Evolutionary conservation across 306 rosid genomes (phyloP).

Genomic region (Psophocarpus tetragonolobus): DNA sequence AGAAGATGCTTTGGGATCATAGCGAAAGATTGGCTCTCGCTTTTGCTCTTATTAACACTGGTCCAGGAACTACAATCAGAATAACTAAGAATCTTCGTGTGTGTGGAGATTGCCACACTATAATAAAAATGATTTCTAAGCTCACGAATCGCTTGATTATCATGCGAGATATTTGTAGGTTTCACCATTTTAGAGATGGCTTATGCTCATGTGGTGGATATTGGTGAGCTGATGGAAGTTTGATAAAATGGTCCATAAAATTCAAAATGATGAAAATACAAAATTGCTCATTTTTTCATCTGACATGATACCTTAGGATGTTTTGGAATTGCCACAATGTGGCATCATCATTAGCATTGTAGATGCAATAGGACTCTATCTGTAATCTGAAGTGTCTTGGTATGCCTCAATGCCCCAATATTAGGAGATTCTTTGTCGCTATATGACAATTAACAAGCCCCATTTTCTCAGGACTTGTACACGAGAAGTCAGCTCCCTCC

Average conservation of each 20-base stretch:
- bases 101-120: slow-evolving; percentile 61
- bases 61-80: slow-evolving; percentile 53
- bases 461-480: background rate
- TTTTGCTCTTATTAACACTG: slow-evolving; percentile 53
- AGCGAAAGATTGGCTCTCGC: slow-evolving; percentile 66
- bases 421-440: background rate
- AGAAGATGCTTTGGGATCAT: slow-evolving; percentile 69
- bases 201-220: slow-evolving; percentile 62
- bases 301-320: background rate
- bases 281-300: background rate
- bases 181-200: slow-evolving; percentile 59
- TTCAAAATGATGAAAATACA: background rate
- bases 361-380: background rate
- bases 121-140: slow-evolving; percentile 54
- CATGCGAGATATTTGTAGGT: slow-evolving; percentile 61
- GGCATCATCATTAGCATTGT: background rate
- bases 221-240: slow-evolving; percentile 46
- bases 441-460: background rate
- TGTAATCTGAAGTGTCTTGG: background rate
- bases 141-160: slow-evolving; percentile 47
- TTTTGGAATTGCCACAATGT: background rate
- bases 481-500: background rate
- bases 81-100: slow-evolving; percentile 65
- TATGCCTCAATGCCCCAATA: background rate
- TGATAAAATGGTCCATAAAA: background rate